Percentiles rank a stretch among this genome's conserved stretches.
These are phyloP conservation scores for Aspergillus taichungensis DNA, from an alignment of 495 filamentous ascomycete genomes.

Conservation along the genomic window DNA sequence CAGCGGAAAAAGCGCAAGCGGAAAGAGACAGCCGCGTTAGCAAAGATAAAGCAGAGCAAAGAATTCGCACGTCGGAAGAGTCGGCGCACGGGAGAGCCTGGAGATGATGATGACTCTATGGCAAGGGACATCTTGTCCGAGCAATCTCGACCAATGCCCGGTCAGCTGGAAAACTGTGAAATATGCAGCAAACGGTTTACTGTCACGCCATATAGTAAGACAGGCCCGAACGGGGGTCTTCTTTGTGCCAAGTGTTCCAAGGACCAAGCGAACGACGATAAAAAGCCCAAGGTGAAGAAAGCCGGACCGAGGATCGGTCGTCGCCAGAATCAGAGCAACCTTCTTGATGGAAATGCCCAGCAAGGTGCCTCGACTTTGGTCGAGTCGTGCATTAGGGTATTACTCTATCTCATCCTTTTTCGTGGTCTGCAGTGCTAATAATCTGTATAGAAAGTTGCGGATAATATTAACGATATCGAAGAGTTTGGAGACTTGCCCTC, in stretches of 20 bases:
- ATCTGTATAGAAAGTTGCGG: constrained; percentile 55
- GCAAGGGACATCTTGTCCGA: constrained; percentile 51
- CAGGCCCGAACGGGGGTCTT: constrained; percentile 72
- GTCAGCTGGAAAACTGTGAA: constrained; percentile 84
- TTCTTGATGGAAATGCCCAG: constrained; percentile 62
- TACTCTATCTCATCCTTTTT: neutral
- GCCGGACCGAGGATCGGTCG: constrained; percentile 41
- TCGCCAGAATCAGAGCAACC: constrained; percentile 65
- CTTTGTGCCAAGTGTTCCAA: constrained; percentile 83
- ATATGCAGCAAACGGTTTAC: constrained; percentile 83
- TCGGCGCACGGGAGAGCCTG: constrained; percentile 35
- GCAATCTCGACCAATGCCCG: constrained; percentile 59
- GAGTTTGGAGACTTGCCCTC: constrained; percentile 73
- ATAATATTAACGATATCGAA: constrained; percentile 73
- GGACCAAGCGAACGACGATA: constrained; percentile 53
- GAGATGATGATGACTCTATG: constrained; percentile 40
- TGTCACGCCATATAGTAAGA: constrained; percentile 81
- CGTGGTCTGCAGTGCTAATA: constrained; percentile 1
- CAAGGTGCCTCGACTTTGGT: constrained; percentile 65
- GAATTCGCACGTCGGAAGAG: constrained; percentile 53
- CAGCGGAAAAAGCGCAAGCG: constrained; percentile 56
- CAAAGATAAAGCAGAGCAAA: constrained; percentile 71
- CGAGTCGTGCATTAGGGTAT: constrained; percentile 68
- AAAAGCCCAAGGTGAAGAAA: constrained; percentile 57
- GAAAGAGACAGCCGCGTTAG: constrained; percentile 51